Evolutionary conservation across 148 eudicot genomes (phyloP).

Genomic region (Rheum nobile): DNA sequence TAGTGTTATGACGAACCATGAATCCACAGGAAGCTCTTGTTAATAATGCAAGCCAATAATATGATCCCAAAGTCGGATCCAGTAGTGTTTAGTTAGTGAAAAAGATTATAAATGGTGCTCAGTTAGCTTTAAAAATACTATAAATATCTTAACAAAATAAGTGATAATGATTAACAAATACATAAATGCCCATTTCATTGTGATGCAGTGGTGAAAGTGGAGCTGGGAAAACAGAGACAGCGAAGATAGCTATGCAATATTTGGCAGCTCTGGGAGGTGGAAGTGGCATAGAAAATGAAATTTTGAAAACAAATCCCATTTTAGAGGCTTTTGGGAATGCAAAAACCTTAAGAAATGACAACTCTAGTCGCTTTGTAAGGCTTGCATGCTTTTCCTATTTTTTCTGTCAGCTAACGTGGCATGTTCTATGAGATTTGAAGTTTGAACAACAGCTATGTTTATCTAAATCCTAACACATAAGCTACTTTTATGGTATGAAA

Average conservation of each 20-base stretch:
- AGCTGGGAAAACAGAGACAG: slow-evolving; percentile 98
- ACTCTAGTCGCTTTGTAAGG: slow-evolving; percentile 97
- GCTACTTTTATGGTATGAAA: slow-evolving; percentile 4
- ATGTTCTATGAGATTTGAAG: neutral
- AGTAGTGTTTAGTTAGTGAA: neutral
- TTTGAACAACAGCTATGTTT: neutral
- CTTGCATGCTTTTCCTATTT: slow-evolving; percentile 1
- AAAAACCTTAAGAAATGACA: slow-evolving; percentile 83
- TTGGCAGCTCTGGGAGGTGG: slow-evolving; percentile 98
- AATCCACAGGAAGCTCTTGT: neutral
- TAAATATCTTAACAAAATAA: neutral
- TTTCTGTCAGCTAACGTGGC: slow-evolving; percentile 6
- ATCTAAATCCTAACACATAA: neutral
- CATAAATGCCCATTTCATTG: neutral
- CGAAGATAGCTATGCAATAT: slow-evolving; percentile 99
- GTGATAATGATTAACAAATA: neutral
- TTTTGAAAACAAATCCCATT: slow-evolving; percentile 84
- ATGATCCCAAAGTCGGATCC: neutral
- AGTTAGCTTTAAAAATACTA: neutral
- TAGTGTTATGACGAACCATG: neutral
- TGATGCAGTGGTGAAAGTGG: slow-evolving; percentile 90
- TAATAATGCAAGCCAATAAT: neutral
- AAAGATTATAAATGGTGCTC: neutral
- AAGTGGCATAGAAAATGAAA: slow-evolving; percentile 90
- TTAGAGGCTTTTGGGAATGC: slow-evolving; percentile 99